Evolutionary conservation across 2,329 filamentous ascomycete species (phyloP).

Genomic region (Pyrenochaeta sp.): DNA sequence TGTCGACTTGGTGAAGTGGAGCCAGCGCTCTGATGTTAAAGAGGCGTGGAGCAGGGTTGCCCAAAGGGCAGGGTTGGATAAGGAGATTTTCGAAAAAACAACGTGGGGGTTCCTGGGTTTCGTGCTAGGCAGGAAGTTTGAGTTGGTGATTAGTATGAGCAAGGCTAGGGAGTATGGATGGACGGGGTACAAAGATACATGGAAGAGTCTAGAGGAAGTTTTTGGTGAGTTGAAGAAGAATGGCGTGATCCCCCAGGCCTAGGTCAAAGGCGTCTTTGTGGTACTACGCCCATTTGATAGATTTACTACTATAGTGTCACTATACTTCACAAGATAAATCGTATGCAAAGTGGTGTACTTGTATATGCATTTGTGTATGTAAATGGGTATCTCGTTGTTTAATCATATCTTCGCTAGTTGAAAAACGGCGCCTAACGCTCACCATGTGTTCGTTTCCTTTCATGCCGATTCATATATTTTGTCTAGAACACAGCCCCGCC

Average conservation of each 20-base stretch:
- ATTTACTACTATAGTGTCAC: not conserved
- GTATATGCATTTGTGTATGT: not conserved
- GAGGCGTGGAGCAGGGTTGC: slow-evolving; percentile 50
- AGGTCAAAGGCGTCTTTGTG: not conserved
- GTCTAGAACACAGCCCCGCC: slow-evolving; percentile 81
- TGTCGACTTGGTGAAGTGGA: slow-evolving; percentile 55
- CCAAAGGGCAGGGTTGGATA: slow-evolving; percentile 47
- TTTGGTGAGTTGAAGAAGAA: slow-evolving; percentile 48
- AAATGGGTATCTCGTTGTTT: not conserved
- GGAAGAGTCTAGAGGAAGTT: slow-evolving; percentile 48
- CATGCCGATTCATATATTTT: not conserved
- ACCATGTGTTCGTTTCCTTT: not conserved
- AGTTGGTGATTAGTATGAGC: slow-evolving; percentile 54
- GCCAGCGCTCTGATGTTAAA: slow-evolving; percentile 48
- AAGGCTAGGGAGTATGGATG: slow-evolving; percentile 58
- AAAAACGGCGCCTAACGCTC: not conserved
- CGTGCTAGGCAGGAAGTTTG: slow-evolving; percentile 54
- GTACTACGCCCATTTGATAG: not conserved
- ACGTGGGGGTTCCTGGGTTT: slow-evolving; percentile 58
- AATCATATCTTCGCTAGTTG: too few species aligned
- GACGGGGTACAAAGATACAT: slow-evolving; percentile 50
- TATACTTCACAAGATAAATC: not conserved
- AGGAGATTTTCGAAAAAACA: slow-evolving; percentile 53
- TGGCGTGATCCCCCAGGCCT: slow-evolving; percentile 16
- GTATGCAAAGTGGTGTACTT: not conserved